Base-by-base conservation (phyloP, 75 land plant genomes). In the Picea sitchensis region DNA sequence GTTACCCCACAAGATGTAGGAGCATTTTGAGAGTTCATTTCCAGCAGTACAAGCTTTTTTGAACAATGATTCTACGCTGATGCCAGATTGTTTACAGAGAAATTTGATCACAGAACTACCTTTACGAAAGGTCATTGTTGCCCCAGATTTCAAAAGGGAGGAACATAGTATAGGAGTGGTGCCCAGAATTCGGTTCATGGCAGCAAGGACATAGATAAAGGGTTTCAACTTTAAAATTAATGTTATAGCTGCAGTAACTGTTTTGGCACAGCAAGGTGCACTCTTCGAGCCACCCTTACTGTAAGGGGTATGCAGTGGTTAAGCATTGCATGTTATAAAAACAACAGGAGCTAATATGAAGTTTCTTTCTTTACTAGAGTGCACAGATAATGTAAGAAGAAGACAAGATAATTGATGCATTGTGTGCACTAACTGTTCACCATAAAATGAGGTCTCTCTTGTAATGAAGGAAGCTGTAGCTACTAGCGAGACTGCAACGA, bases 361-460 rank as follows among this genome's bases (percentile, higher is more conserved):
- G 47, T 34, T 85, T 51, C 76, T 85, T 64, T 85, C 78, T 59
- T 30, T 73, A 23, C 63, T 85, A 44, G 67, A 75, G 14, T 54
- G 65, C 38, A 75, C 67, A 60, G 65, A 23, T 77, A 83, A 84
- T 84, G 80, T n/a, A 78, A 44, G 81, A 63, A 15, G 86, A 85
- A 38, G 84, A 85, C 26, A 26, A 26, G 78, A 31, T 78, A 11
- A 80, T 64, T 20, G 86, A 85, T 73, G 85, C 86, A 11, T 13
- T 85, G 14, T 85, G 86, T 73, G 80, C 86, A n/a, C 61, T 85
- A 57, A 71, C 84, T 31, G 59, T 63, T 38, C 86, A 85, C 78
- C 81, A 78, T 9, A 56, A 85, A 15, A 82, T 83, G 80, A 84
- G 85, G 41, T 51, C 21, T 3, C 59, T 21, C 77, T 85, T 65